Conservation (phyloP, 257 asterid genomes). For the Solanum chmielewskii region DNA sequence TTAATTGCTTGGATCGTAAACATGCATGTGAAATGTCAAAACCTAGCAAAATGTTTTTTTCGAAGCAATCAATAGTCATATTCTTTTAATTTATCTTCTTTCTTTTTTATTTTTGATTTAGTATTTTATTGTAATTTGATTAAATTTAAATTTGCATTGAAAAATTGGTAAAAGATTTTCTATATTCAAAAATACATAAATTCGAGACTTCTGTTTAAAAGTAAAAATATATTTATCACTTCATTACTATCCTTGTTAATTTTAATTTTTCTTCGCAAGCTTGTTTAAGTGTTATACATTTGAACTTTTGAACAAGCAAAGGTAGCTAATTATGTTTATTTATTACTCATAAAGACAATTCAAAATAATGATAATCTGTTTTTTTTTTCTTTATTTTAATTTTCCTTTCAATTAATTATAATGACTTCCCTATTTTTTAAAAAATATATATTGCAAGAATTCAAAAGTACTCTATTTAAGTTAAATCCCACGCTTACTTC, state of each 20-base stretch:
- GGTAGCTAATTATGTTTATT: background rate
- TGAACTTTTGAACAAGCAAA: background rate
- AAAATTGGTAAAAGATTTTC: fast-evolving
- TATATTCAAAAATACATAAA: no score
- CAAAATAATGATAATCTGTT: background rate
- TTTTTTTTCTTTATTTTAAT: background rate
- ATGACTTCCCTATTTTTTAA: background rate
- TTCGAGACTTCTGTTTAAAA: no score
- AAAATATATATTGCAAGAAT: background rate
- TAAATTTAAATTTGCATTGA: no score
- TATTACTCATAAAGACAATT: background rate
- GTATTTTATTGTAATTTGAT: no score
- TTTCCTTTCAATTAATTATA: background rate
- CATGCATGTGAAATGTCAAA: background rate
- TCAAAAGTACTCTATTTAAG: background rate
- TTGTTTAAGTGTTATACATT: background rate
- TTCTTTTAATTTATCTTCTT: background rate
- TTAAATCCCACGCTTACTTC: background rate
- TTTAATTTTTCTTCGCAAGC: background rate
- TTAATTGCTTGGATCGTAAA: background rate
- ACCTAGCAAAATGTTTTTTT: background rate
- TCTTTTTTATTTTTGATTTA: no score
- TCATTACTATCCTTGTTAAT: fast-evolving
- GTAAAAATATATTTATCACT: no score
- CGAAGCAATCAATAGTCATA: background rate